Conservation (phyloP, 2,329 filamentous ascomycete genomes). For the Cladorrhinum sp. region DNA sequence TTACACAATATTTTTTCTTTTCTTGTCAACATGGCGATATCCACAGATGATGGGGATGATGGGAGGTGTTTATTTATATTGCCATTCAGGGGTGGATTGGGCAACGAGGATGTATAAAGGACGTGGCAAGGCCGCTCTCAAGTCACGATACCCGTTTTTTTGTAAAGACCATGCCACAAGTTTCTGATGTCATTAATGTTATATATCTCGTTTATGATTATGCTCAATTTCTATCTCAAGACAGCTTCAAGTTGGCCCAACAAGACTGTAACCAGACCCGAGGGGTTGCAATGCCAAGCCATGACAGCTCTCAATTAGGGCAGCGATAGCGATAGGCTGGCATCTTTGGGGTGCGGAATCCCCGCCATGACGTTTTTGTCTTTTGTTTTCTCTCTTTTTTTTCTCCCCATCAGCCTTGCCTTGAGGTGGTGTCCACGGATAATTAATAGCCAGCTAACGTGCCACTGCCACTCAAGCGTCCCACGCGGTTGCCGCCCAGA, state of each 20-base stretch:
- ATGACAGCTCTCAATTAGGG: neutral
- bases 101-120: constrained; percentile 10
- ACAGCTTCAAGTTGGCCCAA: neutral
- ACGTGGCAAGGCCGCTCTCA: constrained; percentile 9
- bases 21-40: neutral
- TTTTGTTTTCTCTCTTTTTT: neutral
- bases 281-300: neutral
- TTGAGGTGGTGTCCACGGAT: neutral
- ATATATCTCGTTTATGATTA: neutral
- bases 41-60: constrained; percentile 3
- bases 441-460: neutral
- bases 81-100: constrained; percentile 9
- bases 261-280: neutral
- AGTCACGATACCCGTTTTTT: constrained; percentile 18
- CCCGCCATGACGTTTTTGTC: constrained; percentile 25
- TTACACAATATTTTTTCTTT: neutral
- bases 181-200: neutral
- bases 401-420: constrained; percentile 18
- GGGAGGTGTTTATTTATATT: neutral
- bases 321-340: neutral
- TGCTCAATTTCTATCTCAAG: neutral
- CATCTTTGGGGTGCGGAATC: constrained; percentile 1
- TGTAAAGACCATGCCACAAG: neutral
- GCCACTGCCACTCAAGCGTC: neutral
- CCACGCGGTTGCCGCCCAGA: neutral